These are phyloP conservation scores for Neocucurbitaria cava DNA, from an alignment of 2,329 filamentous ascomycete genomes.

Conservation along the genomic window DNA sequence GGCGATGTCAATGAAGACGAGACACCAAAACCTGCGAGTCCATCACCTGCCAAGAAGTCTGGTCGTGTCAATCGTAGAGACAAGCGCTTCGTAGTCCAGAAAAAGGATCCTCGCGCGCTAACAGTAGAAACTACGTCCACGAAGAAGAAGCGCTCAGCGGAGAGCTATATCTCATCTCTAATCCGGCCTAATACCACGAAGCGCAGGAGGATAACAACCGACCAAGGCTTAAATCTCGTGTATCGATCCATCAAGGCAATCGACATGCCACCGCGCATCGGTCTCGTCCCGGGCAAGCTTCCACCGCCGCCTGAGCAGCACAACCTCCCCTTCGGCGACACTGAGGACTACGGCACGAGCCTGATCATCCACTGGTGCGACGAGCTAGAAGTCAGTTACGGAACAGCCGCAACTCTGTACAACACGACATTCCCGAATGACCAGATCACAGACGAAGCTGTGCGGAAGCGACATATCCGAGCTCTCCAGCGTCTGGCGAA, in stretches of 20 bases:
- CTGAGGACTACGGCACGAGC: slow-evolving; percentile 15
- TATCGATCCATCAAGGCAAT: slow-evolving; percentile 23
- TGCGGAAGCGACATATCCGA: slow-evolving; percentile 18
- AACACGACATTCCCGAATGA: slow-evolving; percentile 11
- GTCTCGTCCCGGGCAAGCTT: neutral
- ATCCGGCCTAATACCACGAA: neutral
- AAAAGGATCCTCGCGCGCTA: slow-evolving; percentile 2
- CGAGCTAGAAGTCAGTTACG: slow-evolving; percentile 15
- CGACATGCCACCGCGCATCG: slow-evolving; percentile 16
- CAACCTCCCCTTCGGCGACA: slow-evolving; percentile 13
- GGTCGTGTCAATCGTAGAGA: neutral
- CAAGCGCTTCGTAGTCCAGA: neutral
- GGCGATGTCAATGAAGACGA: slow-evolving; percentile 34
- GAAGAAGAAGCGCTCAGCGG: slow-evolving; percentile 3
- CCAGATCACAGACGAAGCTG: slow-evolving; percentile 12
- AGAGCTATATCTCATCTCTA: neutral
- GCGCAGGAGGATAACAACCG: neutral
- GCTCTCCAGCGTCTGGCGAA: slow-evolving; percentile 9
- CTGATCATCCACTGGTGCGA: slow-evolving; percentile 23
- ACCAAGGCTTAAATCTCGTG: slow-evolving; percentile 1
- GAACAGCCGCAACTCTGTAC: slow-evolving; percentile 8
- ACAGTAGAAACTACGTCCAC: neutral
- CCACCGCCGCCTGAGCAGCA: slow-evolving; percentile 8
- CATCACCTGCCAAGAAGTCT: neutral
- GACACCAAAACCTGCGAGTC: slow-evolving; percentile 49